A percentile compares a stretch with the other conserved stretches of the same genome.
Conservation (phyloP, 2,329 filamentous ascomycete genomes). For the Zymoseptoria crescenta region DNA sequence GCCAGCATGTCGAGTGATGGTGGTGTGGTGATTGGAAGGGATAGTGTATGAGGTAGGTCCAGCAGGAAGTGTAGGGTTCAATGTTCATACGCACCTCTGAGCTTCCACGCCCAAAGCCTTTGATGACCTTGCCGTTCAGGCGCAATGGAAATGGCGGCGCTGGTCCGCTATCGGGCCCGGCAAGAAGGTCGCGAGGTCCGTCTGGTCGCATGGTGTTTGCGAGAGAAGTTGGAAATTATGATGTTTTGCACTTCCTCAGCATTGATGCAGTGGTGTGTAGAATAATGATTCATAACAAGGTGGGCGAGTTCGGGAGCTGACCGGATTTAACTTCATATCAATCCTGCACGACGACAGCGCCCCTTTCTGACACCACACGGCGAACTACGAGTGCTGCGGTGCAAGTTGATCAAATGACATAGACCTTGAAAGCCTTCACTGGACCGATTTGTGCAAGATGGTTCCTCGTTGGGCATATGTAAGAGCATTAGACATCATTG, state of each 20-base stretch:
- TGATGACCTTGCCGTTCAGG: slow-evolving; percentile 80
- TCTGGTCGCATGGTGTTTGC: slow-evolving; percentile 32
- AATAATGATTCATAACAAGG: not conserved
- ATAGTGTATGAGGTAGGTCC: not conserved
- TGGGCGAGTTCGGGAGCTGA: not conserved
- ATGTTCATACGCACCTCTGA: slow-evolving; percentile 58
- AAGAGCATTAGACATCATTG: not conserved
- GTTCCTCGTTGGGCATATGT: not conserved
- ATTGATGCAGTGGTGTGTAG: not conserved
- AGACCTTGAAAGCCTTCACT: not conserved
- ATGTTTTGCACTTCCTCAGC: not conserved
- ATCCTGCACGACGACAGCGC: not conserved
- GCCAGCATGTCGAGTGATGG: not conserved
- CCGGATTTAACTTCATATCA: not conserved
- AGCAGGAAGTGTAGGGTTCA: not conserved
- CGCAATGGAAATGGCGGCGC: slow-evolving; percentile 71
- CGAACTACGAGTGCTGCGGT: not conserved
- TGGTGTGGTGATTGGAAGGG: not conserved
- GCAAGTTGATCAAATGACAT: not conserved
- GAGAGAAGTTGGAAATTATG: not conserved
- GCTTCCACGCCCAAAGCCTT: slow-evolving; percentile 87
- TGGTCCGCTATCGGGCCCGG: slow-evolving; percentile 67
- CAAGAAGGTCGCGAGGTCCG: slow-evolving; percentile 57
- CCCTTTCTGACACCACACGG: not conserved
- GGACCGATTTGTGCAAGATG: not conserved